Conservation (phyloP, 768 basidiomycete species). For the Lactifluus rugatus region DNA sequence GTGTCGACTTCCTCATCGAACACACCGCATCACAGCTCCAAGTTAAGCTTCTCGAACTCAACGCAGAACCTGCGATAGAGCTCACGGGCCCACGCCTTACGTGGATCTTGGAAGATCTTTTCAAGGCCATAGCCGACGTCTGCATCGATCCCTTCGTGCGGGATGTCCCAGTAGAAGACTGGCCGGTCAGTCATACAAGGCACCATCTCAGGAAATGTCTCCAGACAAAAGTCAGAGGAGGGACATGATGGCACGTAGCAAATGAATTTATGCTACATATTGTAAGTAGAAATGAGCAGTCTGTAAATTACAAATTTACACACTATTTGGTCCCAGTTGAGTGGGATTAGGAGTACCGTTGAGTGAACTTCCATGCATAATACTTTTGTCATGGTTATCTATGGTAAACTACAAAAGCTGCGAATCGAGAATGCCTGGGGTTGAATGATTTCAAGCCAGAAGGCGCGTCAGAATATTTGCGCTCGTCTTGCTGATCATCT, state of each 20-base stretch:
- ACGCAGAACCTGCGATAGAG: conserved; percentile 93
- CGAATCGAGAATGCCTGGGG: not conserved
- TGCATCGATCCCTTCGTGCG: conserved; percentile 62
- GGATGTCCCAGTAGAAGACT: conserved; percentile 23
- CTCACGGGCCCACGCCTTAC: conserved; percentile 77
- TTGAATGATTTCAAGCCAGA: conserved; percentile 38
- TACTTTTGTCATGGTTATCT: not conserved
- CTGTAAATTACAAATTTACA: conserved; percentile 12
- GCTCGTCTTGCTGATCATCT: conserved; percentile 64
- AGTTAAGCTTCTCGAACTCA: conserved; percentile 80
- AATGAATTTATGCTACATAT: conserved; percentile 5
- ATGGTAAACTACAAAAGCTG: not conserved
- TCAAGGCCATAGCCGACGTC: conserved; percentile 55
- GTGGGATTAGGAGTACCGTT: conserved; percentile 10
- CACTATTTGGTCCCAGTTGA: conserved; percentile 17
- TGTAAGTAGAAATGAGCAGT: not conserved
- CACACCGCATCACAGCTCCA: conserved; percentile 29
- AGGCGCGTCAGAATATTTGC: conserved; percentile 88
- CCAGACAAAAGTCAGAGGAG: conserved; percentile 42
- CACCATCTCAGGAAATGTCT: conserved; percentile 60
- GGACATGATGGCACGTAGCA: conserved; percentile 12
- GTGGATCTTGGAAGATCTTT: conserved; percentile 75
- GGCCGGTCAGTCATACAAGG: conserved; percentile 44
- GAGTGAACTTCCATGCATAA: not conserved
- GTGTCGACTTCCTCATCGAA: conserved; percentile 82